A percentile compares a stretch with the other conserved stretches of the same genome.
phyloP scores from a whole-genome alignment of 306 rosid species.

The Prosopis cineraria region DNA sequence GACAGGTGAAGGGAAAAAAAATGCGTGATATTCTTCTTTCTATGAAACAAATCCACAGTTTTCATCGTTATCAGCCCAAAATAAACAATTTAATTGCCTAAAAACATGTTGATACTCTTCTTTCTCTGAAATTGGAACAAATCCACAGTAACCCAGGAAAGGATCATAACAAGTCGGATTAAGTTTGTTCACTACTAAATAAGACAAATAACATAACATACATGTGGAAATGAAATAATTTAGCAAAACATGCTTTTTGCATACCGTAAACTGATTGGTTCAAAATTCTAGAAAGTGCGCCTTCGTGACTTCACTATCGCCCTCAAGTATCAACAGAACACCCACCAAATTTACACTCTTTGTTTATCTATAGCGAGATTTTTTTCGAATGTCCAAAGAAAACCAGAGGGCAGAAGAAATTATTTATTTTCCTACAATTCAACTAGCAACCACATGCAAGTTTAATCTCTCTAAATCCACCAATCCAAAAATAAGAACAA shows the following conservation, averaged over 20 bases:
- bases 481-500: background rate
- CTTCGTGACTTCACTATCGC: background rate
- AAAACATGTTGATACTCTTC: background rate
- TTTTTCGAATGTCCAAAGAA: background rate
- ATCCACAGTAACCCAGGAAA: background rate
- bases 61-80: background rate
- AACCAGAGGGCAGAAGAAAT: background rate
- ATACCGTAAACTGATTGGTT: conserved; percentile 2
- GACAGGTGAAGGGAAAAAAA: background rate
- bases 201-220: background rate
- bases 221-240: background rate
- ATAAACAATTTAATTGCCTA: conserved; percentile 4
- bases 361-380: background rate
- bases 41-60: too few species aligned
- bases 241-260: background rate
- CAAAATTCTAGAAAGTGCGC: background rate
- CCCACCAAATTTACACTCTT: conserved; percentile 5
- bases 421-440: conserved; percentile 17
- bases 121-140: background rate
- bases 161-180: background rate
- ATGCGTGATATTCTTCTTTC: too few species aligned
- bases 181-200: background rate
- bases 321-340: conserved; percentile 4
- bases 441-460: background rate
- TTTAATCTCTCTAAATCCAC: conserved; percentile 6